Conservation (phyloP, 495 filamentous ascomycete genomes). For the Aspergillus ellipticus region DNA sequence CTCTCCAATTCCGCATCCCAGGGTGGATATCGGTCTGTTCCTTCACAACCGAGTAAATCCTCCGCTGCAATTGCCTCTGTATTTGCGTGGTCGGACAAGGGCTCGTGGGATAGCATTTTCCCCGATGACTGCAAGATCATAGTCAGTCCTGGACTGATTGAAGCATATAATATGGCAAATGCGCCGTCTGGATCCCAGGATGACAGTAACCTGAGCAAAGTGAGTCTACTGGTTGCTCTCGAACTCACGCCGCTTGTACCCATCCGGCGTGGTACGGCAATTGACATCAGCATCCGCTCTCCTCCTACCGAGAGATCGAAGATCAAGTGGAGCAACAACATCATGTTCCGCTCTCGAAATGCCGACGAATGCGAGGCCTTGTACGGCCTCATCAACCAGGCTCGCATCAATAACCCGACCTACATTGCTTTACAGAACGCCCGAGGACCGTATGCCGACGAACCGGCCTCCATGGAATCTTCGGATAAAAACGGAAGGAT, state of each 20-base stretch:
- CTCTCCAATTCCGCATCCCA: slow-evolving; percentile 78
- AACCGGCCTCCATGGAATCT: slow-evolving; percentile 28
- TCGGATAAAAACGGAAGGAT: slow-evolving; percentile 25
- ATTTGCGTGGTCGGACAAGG: slow-evolving; percentile 80
- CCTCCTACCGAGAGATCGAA: slow-evolving; percentile 67
- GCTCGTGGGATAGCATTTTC: slow-evolving; percentile 75
- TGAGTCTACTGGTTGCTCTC: slow-evolving; percentile 66
- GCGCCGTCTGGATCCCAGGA: slow-evolving; percentile 19
- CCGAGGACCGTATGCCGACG: slow-evolving; percentile 40
- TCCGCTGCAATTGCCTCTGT: slow-evolving; percentile 71
- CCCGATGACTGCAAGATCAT: slow-evolving; percentile 74
- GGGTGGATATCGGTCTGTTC: slow-evolving; percentile 56
- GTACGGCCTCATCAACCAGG: slow-evolving; percentile 77
- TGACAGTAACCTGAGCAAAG: slow-evolving; percentile 25
- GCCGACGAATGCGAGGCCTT: slow-evolving; percentile 73
- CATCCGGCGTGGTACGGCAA: slow-evolving; percentile 79
- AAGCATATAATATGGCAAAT: slow-evolving; percentile 67
- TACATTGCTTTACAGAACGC: slow-evolving; percentile 81
- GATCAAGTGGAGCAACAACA: slow-evolving; percentile 66
- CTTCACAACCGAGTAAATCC: slow-evolving; percentile 49
- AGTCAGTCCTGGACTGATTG: slow-evolving; percentile 79
- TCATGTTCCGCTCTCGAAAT: slow-evolving; percentile 82
- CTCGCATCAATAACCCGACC: slow-evolving; percentile 81
- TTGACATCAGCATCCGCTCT: slow-evolving; percentile 92
- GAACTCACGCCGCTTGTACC: slow-evolving; percentile 86